Conservation (phyloP, 805 yeast species). For the Starmerella roubikii region DNA sequence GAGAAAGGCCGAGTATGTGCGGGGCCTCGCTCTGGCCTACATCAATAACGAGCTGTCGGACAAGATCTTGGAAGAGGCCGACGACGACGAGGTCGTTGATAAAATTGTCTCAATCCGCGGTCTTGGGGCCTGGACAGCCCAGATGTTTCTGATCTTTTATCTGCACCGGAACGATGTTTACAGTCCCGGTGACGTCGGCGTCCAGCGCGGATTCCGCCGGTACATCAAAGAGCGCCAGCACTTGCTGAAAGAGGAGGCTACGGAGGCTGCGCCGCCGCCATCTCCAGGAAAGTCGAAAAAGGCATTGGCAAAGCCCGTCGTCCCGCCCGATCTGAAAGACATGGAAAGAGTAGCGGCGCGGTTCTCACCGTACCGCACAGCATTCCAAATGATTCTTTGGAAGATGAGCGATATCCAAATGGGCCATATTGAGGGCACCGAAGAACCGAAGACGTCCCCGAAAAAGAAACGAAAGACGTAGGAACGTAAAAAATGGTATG, state of each 20-base stretch:
- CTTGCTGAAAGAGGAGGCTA: conserved; percentile 30
- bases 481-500: background rate
- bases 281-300: conserved; percentile 27
- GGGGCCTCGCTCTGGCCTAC: conserved; percentile 40
- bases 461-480: background rate
- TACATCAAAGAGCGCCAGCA: conserved; percentile 35
- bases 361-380: conserved; percentile 54
- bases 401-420: conserved; percentile 46
- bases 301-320: conserved; percentile 27
- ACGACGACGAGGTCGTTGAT: conserved; percentile 26
- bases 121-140: conserved; percentile 60
- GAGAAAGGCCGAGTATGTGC: conserved; percentile 52
- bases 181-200: conserved; percentile 68
- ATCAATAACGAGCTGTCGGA: conserved; percentile 20
- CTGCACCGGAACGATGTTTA: conserved; percentile 55
- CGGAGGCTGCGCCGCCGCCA: conserved; percentile 17
- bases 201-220: conserved; percentile 63
- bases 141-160: conserved; percentile 70
- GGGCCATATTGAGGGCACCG: conserved; percentile 22
- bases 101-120: conserved; percentile 25
- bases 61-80: conserved; percentile 15
- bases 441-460: background rate
- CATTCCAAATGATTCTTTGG: conserved; percentile 65
- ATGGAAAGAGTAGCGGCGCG: conserved; percentile 49
- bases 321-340: conserved; percentile 30